These are phyloP conservation scores for Tirmania nivea DNA, from an alignment of 495 filamentous ascomycete genomes.

Conservation along the genomic window DNA sequence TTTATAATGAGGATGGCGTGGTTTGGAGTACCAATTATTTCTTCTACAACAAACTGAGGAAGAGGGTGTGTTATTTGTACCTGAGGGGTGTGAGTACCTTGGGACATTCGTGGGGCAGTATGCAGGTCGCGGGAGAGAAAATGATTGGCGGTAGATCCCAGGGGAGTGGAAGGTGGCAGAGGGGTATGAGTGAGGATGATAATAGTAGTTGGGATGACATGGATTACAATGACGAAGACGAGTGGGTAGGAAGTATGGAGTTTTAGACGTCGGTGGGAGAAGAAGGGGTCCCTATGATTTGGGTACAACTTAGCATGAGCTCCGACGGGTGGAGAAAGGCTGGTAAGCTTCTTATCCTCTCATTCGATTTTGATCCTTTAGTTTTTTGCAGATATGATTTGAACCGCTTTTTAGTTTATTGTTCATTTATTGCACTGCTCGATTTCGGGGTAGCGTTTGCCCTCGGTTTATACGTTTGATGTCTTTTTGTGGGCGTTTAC, in stretches of 20 bases:
- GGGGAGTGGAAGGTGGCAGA: neutral
- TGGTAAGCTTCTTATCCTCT: neutral
- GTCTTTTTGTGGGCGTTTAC: too few species aligned
- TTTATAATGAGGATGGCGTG: conserved; percentile 70
- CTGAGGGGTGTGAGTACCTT: conserved; percentile 67
- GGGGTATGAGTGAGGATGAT: neutral
- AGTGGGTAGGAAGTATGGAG: neutral
- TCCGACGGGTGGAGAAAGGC: neutral
- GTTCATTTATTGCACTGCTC: too few species aligned
- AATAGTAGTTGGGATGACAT: neutral
- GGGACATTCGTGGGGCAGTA: conserved; percentile 29
- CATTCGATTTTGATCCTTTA: neutral
- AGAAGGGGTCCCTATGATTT: neutral
- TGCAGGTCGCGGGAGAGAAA: neutral
- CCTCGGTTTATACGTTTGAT: too few species aligned
- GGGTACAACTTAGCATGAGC: neutral
- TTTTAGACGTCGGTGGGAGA: neutral
- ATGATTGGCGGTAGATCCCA: neutral
- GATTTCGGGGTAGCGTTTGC: too few species aligned
- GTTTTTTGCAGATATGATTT: neutral
- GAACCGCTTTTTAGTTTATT: neutral
- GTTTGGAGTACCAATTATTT: conserved; percentile 94
- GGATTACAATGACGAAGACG: neutral
- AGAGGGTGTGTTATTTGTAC: conserved; percentile 89
- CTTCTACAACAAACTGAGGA: conserved; percentile 83